phyloP scores from a whole-genome alignment of 129 eudicot species.

The Escallonia rubra region DNA sequence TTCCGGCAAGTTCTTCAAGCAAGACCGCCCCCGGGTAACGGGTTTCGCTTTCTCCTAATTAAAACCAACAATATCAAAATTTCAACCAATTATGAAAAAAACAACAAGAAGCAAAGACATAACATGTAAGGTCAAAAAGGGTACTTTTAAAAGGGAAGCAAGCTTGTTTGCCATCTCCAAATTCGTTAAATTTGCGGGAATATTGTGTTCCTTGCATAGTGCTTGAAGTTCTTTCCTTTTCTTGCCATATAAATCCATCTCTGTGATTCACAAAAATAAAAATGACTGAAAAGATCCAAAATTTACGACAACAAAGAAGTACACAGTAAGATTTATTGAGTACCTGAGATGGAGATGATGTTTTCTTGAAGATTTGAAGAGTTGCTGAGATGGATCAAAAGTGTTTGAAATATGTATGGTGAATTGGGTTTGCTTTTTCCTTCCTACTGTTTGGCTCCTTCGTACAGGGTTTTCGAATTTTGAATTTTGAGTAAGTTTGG shows the following conservation, averaged over 20 bases:
- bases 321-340: background rate
- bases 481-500: background rate
- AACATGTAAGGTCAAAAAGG: background rate
- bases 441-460: background rate
- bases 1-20: conserved; percentile 41
- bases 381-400: background rate
- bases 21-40: conserved; percentile 22
- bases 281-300: background rate
- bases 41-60: conserved; percentile 33
- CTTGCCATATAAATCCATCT: conserved; percentile 70
- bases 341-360: conserved; percentile 43
- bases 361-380: background rate
- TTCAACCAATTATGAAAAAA: background rate
- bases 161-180: conserved; percentile 65
- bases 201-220: conserved; percentile 57
- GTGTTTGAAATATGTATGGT: no score
- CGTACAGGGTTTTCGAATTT: background rate
- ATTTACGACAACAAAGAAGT: background rate
- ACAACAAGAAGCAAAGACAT: background rate
- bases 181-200: conserved; percentile 64
- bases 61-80: background rate
- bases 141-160: conserved; percentile 44
- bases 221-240: conserved; percentile 63
- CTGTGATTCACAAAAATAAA: conserved; percentile 10
- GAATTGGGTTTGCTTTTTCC: no score